Base-by-base conservation (phyloP, 2,329 filamentous ascomycete species). In the Colletotrichum sp. region DNA sequence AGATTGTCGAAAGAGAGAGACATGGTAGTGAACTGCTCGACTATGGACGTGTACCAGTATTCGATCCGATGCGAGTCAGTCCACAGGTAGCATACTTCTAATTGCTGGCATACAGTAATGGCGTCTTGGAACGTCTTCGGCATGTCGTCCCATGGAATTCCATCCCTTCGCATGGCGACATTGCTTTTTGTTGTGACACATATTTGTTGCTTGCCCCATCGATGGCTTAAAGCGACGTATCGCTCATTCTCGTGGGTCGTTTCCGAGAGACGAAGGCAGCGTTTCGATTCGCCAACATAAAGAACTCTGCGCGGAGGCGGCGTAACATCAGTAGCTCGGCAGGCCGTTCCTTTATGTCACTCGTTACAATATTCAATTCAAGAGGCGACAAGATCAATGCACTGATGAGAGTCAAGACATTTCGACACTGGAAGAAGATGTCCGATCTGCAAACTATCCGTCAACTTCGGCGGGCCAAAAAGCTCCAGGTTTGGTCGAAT, bases 41-140 rank as follows among this genome's bases (percentile, higher is more conserved):
- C 28, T 30, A 61, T 26, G 12, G 18, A 30, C 8, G 59, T 61
- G 28, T 34, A 61, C 59, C 59, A 61, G 28, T 34, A 14, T n/a
- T 30, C 9, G 12, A 32, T 61, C 28, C 28, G 18, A 61, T 61
- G 18, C 10, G 28, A 79, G 70, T 81, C 78, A n/a, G 79, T 80
- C 78, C 79, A 81, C 8, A 80, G 26, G 34, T 78, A 81, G 4
- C 52, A 26, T 28, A 78, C 43, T n/a, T 74, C 77, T 14, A 79
- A 60, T 7, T 48, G 30, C 6, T 73, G 65, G 5, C 71, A 60
- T n/a, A 80, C 65, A 10, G 55, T 63, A n/a, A 80, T 72, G 39
- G 77, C 78, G 39, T 80, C 79, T 34, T 66, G 72, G 59, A 80
- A 79, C 55, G 68, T 77, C 60, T 28, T 36, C 8, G 48, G 78